Base-by-base conservation (phyloP, 1,284 basidiomycete genomes). In the Flammula alnicola region DNA sequence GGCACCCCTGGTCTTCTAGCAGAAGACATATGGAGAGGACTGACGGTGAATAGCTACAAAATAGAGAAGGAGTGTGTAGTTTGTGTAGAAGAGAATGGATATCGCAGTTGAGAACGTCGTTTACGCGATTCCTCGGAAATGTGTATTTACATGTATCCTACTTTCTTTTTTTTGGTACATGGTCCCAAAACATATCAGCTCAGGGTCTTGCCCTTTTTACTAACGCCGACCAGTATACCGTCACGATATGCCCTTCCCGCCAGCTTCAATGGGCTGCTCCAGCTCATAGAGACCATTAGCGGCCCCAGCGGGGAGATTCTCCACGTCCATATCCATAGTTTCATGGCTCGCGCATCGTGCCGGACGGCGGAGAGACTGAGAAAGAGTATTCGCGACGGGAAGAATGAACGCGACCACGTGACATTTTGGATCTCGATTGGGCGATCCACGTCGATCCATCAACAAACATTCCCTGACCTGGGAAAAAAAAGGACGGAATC, bases 1-100 rank as follows among this genome's bases (percentile, higher is more conserved):
- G 60, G 57, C 12, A 60, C 29, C 16, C 52, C 54, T 23, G 61
- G 62, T n/a, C 59, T 55, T 43, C 67, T 60, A 12, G 54, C 48
- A 41, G 61, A 53, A 22, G 62, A 53, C 63, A 39, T n/a, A 38
- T 70, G 66, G 49, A 31, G 32, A 29, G 53, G 40, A 26, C 16
- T 11, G 25, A 54, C 17, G 27, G 17, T 23, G 30, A 31, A 32
- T 25, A 47, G 44, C n/a, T n/a, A n/a, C n/a, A 10, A 44, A 43
- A 33, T 32, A 38, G 37, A 30, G 37, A 49, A 50, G 22, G 44
- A 54, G 29, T 35, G 52, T 47, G 48, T 47, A 25, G 29, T 39
- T 30, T 39, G 32, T 39, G 44, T 14, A 25, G 23, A 25, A 25
- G 36, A 35, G 36, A n/a, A n/a, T n/a, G n/a, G n/a, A n/a, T n/a